A percentile compares a stretch with the other conserved stretches of the same genome.
Evolutionary conservation across 2,329 filamentous ascomycete genomes (phyloP).

Genomic region (Trichoderma semiorbis): DNA sequence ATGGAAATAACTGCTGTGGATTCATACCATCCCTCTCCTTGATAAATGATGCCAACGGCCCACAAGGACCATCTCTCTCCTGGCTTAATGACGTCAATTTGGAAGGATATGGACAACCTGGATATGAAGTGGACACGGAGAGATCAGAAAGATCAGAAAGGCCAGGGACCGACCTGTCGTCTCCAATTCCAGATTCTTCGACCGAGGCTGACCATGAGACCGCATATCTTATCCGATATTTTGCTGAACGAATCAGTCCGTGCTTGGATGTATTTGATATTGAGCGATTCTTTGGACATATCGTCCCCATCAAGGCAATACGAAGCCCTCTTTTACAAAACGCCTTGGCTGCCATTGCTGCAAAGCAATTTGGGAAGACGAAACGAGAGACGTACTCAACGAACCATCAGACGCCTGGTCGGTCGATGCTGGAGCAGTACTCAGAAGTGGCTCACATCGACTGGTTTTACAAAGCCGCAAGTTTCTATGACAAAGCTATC

Average conservation of each 20-base stretch:
- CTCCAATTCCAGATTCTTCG: neutral
- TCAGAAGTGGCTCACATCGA: slow-evolving; percentile 14
- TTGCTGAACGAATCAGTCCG: slow-evolving; percentile 21
- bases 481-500: slow-evolving; percentile 24
- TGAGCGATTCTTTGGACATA: slow-evolving; percentile 22
- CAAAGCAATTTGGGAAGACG: slow-evolving; percentile 22
- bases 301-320: slow-evolving; percentile 20
- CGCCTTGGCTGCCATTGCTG: slow-evolving; percentile 21
- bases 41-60: neutral
- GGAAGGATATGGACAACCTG: neutral
- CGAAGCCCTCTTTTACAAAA: slow-evolving; percentile 21
- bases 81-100: neutral
- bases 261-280: slow-evolving; percentile 22
- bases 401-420: neutral
- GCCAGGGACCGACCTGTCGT: neutral
- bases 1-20: slow-evolving; percentile 21
- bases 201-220: slow-evolving; percentile 19
- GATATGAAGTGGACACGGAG: neutral
- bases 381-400: slow-evolving; percentile 11
- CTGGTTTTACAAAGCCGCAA: slow-evolving; percentile 24
- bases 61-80: neutral
- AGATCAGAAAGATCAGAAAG: neutral
- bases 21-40: slow-evolving; percentile 16
- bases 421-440: slow-evolving; percentile 16
- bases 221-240: slow-evolving; percentile 20